Percentiles rank a stretch among this genome's conserved stretches.
These are phyloP conservation scores for Parastagonospora avenae DNA, from an alignment of 2,329 filamentous ascomycete genomes.

Conservation along the genomic window DNA sequence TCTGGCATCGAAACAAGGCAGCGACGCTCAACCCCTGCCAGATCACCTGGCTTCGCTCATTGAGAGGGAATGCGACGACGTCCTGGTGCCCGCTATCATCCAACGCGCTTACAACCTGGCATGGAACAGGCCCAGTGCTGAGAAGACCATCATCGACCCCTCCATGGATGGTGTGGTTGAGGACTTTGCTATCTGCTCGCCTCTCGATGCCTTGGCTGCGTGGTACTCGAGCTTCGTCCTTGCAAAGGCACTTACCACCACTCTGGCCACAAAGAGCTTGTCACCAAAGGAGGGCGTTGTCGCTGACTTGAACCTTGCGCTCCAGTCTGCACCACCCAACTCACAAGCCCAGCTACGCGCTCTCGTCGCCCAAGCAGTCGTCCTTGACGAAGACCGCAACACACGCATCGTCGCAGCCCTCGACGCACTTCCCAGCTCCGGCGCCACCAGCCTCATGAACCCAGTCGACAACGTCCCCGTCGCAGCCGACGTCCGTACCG, in stretches of 20 bases:
- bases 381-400: slow-evolving; percentile 59
- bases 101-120: slow-evolving; percentile 89
- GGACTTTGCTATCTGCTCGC: slow-evolving; percentile 81
- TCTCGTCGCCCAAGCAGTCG: slow-evolving; percentile 63
- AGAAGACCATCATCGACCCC: slow-evolving; percentile 68
- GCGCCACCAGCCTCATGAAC: slow-evolving; percentile 48
- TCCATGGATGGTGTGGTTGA: slow-evolving; percentile 84
- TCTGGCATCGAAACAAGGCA: slow-evolving; percentile 43
- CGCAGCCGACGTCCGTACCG: slow-evolving; percentile 61
- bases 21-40: slow-evolving; percentile 70
- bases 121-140: slow-evolving; percentile 78
- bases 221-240: slow-evolving; percentile 84
- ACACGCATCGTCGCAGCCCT: slow-evolving; percentile 59
- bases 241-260: slow-evolving; percentile 69
- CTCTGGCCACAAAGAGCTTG: slow-evolving; percentile 62
- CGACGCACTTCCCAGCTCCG: slow-evolving; percentile 54
- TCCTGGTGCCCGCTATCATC: slow-evolving; percentile 76
- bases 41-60: slow-evolving; percentile 77
- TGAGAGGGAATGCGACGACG: slow-evolving; percentile 79
- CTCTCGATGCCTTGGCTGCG: slow-evolving; percentile 86
- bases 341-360: slow-evolving; percentile 70
- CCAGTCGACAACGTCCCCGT: slow-evolving; percentile 61
- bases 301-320: slow-evolving; percentile 68
- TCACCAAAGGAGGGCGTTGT: slow-evolving; percentile 52
- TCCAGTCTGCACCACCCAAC: slow-evolving; percentile 75